Percentiles rank a stretch among this genome's conserved stretches.
phyloP scores from a whole-genome alignment of 2,329 filamentous ascomycete genomes.

The Dissoconium aciculare region DNA sequence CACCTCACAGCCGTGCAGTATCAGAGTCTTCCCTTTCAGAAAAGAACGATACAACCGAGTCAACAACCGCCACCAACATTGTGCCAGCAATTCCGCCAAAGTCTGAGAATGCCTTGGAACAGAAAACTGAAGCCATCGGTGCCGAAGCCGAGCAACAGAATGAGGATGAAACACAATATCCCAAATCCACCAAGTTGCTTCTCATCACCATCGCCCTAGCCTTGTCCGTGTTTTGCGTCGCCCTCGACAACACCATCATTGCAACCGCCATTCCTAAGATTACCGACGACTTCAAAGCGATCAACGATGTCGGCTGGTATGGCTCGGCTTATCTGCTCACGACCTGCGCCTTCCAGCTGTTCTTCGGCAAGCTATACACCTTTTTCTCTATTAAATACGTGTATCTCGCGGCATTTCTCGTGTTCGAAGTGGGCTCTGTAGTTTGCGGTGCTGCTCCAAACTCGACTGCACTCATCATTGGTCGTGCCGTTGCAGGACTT shows the following conservation, averaged over 20 bases:
- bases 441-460: conserved; percentile 38
- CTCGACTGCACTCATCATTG: conserved; percentile 36
- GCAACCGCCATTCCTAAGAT: conserved; percentile 35
- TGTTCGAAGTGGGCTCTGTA: conserved; percentile 39
- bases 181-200: conserved; percentile 19
- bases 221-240: conserved; percentile 24
- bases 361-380: conserved; percentile 35
- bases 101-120: conserved; percentile 8
- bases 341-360: conserved; percentile 27
- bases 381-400: conserved; percentile 35
- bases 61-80: conserved; percentile 2
- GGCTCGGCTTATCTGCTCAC: conserved; percentile 33
- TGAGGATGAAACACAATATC: conserved; percentile 24
- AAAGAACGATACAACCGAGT: conserved; percentile 5
- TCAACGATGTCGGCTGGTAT: conserved; percentile 34
- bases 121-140: conserved; percentile 10
- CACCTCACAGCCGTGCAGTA: conserved; percentile 4
- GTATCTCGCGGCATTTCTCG: conserved; percentile 29
- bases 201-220: conserved; percentile 25
- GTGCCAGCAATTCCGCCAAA: conserved; percentile 4
- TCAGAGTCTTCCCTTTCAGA: conserved; percentile 9
- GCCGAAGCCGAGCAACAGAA: conserved; percentile 10
- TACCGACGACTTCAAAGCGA: conserved; percentile 32
- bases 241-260: conserved; percentile 34
- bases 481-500: conserved; percentile 36